phyloP scores from a whole-genome alignment of 192 early-diverging fungal species.

The Backusella sp. region DNA sequence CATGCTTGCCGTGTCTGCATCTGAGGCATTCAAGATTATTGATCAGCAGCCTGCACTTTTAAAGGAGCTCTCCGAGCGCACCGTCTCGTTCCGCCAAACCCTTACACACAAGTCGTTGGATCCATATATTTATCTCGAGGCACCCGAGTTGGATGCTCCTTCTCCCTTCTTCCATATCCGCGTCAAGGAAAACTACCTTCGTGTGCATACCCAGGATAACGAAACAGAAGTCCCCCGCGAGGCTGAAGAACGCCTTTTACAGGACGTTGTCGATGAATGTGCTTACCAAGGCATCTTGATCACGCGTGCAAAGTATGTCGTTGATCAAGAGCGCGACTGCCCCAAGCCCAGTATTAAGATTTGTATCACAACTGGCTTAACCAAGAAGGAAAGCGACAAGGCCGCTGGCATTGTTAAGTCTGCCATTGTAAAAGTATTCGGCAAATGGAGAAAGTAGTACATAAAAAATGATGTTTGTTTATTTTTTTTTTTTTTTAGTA shows the following conservation, averaged over 20 bases:
- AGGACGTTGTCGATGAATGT: conserved; percentile 77
- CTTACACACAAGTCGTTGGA: conserved; percentile 25
- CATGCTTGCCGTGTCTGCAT: conserved; percentile 85
- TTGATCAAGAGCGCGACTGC: conserved; percentile 71
- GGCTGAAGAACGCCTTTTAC: conserved; percentile 76
- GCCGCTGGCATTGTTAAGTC: conserved; percentile 75
- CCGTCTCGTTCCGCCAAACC: conserved; percentile 50
- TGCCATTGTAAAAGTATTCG: conserved; percentile 59
- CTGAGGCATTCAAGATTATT: conserved; percentile 76
- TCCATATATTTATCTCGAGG: conserved; percentile 16
- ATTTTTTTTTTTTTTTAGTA: neutral
- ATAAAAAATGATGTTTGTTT: neutral
- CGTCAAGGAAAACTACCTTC: conserved; percentile 45
- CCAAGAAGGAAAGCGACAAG: conserved; percentile 84
- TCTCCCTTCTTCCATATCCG: conserved; percentile 79
- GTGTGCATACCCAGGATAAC: conserved; percentile 6
- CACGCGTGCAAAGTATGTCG: conserved; percentile 84
- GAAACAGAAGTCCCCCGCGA: conserved; percentile 43
- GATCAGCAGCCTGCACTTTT: conserved; percentile 48
- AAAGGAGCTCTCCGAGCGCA: conserved; percentile 62
- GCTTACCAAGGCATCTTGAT: conserved; percentile 84
- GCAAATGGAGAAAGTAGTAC: conserved; percentile 32
- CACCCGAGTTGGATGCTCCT: conserved; percentile 7
- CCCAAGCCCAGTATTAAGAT: conserved; percentile 85
- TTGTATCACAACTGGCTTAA: conserved; percentile 69